These are phyloP conservation scores for Phytophthora kernoviae DNA, from an alignment of 352 stramenopile genomes.

Conservation along the genomic window DNA sequence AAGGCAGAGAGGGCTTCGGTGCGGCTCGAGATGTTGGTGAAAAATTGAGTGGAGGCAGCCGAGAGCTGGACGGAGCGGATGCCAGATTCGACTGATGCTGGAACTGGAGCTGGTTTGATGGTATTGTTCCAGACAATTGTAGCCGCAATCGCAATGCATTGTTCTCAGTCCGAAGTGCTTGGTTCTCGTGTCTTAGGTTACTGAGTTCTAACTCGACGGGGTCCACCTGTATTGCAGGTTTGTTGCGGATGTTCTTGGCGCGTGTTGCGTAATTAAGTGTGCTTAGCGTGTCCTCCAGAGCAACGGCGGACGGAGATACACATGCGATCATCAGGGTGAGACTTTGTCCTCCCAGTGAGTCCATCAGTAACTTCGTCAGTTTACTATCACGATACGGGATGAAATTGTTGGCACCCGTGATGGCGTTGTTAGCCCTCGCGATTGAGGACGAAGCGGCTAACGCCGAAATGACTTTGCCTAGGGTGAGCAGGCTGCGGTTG, in stretches of 20 bases:
- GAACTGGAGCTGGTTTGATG: slow-evolving; percentile 4
- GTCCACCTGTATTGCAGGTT: slow-evolving; percentile 73
- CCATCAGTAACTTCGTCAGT: slow-evolving; percentile 87
- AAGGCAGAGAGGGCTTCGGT: slow-evolving; percentile 1
- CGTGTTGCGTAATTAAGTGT: slow-evolving; percentile 87
- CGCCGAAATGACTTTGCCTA: slow-evolving; percentile 87
- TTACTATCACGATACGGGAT: slow-evolving; percentile 88
- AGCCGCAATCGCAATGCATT: slow-evolving; percentile 60
- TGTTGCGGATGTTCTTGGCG: slow-evolving; percentile 88
- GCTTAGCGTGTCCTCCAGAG: slow-evolving; percentile 79
- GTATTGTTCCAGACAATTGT: slow-evolving; percentile 21
- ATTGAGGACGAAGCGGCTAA: slow-evolving; percentile 45
- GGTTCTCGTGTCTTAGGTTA: slow-evolving; percentile 71
- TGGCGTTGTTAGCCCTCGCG: slow-evolving; percentile 5
- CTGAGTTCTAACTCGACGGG: slow-evolving; percentile 63
- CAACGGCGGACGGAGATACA: slow-evolving; percentile 59
- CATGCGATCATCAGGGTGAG: slow-evolving; percentile 88
- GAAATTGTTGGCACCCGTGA: slow-evolving; percentile 30
- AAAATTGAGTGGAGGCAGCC: slow-evolving; percentile 24
- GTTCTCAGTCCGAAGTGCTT: slow-evolving; percentile 58
- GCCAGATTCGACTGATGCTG: slow-evolving; percentile 27
- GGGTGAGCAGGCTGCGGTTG: slow-evolving; percentile 82
- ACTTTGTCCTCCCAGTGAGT: slow-evolving; percentile 81
- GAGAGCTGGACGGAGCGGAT: slow-evolving; percentile 30
- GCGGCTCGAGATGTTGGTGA: slow-evolving; percentile 7